phyloP scores from a whole-genome alignment of 805 yeast genomes.

The Alloascoidea africana region DNA sequence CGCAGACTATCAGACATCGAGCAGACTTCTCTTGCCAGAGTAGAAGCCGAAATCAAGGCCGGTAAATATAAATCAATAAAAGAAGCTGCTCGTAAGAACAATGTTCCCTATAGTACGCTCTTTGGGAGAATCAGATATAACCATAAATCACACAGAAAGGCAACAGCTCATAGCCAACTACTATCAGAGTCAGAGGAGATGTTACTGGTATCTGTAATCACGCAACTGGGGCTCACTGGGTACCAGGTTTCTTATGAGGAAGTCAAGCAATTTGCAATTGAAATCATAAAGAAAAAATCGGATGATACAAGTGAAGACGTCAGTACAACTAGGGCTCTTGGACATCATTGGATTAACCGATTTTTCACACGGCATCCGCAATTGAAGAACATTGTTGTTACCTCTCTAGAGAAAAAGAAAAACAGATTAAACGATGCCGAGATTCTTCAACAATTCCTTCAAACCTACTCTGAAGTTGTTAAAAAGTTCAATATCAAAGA shows the following conservation, averaged over 20 bases:
- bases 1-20: not conserved
- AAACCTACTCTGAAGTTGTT: not conserved
- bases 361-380: not conserved
- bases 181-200: not conserved
- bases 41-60: not conserved
- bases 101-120: not conserved
- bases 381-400: not conserved
- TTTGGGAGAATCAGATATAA: conserved; percentile 1
- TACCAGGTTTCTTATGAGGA: not conserved
- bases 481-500: not conserved
- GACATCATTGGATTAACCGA: not conserved
- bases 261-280: not conserved
- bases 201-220: not conserved
- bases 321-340: conserved; percentile 1
- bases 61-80: not conserved
- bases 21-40: conserved; percentile 1
- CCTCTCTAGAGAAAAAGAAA: not conserved
- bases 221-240: not conserved
- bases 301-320: not conserved
- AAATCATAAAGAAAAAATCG: not conserved
- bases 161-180: conserved; percentile 1
- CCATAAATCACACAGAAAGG: not conserved
- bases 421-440: not conserved
- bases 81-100: not conserved
- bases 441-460: conserved; percentile 1